Base-by-base conservation (phyloP, 2,329 filamentous ascomycete genomes). In the Aphanocladium album region DNA sequence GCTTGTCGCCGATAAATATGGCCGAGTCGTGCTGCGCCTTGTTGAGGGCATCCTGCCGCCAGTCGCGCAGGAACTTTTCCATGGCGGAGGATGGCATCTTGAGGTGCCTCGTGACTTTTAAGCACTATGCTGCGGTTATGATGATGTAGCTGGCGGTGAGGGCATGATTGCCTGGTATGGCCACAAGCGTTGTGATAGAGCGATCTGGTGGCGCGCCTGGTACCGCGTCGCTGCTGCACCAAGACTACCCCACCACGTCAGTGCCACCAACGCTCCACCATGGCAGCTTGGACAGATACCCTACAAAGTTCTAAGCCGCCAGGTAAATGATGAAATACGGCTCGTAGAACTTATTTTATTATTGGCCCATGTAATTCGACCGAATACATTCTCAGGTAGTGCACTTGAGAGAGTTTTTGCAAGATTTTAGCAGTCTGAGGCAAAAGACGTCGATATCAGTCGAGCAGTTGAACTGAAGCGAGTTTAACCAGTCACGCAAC, bases 1-100 rank as follows among this genome's bases (percentile, higher is more conserved):
- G 82, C 79, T 99, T 99, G 82, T 99, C 95, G 65, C 92, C 95
- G 65, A 98, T 91, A 73, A 96, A 98, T 68, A 98, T 93, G 71
- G 95, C 95, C 37, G 93, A 91, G 66, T 98, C 93, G 74, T 97
- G 93, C 73, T 99, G 95, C 65, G 95, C 91, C 75, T 96, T 95
- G 77, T 96, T 93, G 70, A 96, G 81, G 72, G 93, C 93, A 79
- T 97, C 92, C 77, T 96, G 91, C 72, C 93, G 86, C 95, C 95
- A 99, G 71, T 90, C 89, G 72, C 93, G 89, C 71, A 99, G 83
- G 76, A 93, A 97, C 70, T 87, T 88, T 80, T 98, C 92, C 95
- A 99, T 98, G 56, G 30, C 39, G 51, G 57, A 52, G 47, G 49
- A 46, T 9, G 57, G 57, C 49, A 45, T 45, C 17, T 8, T 19